phyloP scores from a whole-genome alignment of 805 yeast species.

The Lachancea fermentati region DNA sequence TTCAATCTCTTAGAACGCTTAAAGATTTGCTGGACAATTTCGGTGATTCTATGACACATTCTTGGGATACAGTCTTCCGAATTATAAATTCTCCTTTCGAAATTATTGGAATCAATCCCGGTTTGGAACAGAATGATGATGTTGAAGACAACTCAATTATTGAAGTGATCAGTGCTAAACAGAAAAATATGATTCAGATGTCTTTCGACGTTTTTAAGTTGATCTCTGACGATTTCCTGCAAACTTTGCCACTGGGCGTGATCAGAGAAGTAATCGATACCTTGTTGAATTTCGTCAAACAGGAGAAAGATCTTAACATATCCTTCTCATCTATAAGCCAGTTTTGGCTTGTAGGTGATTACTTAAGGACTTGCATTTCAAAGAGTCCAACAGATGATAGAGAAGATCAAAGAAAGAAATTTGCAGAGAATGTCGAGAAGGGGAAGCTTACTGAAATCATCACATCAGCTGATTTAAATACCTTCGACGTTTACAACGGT shows the following conservation, averaged over 20 bases:
- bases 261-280: slow-evolving; percentile 65
- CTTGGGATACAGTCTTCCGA: slow-evolving; percentile 70
- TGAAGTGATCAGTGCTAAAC: slow-evolving; percentile 41
- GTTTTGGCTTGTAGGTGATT: slow-evolving; percentile 89
- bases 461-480: slow-evolving; percentile 14
- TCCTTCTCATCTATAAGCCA: slow-evolving; percentile 89
- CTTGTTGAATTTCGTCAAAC: slow-evolving; percentile 64
- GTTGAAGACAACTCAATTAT: slow-evolving; percentile 23
- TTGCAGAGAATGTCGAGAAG: slow-evolving; percentile 4
- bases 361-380: slow-evolving; percentile 36
- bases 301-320: slow-evolving; percentile 69
- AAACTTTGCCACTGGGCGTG: slow-evolving; percentile 60
- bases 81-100: slow-evolving; percentile 55
- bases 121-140: slow-evolving; percentile 21
- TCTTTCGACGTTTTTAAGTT: slow-evolving; percentile 81
- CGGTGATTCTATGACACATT: slow-evolving; percentile 54
- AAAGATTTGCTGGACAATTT: slow-evolving; percentile 72
- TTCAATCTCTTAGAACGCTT: slow-evolving; percentile 55
- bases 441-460: slow-evolving; percentile 28
- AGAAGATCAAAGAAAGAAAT: slow-evolving; percentile 8
- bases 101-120: slow-evolving; percentile 28
- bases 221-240: slow-evolving; percentile 79
- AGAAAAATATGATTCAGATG: slow-evolving; percentile 46
- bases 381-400: slow-evolving; percentile 1
- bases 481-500: slow-evolving; percentile 32